A percentile compares a stretch with the other conserved stretches of the same genome.
Conservation (phyloP, 2,329 filamentous ascomycete species). For the Ophiostoma sp. region DNA sequence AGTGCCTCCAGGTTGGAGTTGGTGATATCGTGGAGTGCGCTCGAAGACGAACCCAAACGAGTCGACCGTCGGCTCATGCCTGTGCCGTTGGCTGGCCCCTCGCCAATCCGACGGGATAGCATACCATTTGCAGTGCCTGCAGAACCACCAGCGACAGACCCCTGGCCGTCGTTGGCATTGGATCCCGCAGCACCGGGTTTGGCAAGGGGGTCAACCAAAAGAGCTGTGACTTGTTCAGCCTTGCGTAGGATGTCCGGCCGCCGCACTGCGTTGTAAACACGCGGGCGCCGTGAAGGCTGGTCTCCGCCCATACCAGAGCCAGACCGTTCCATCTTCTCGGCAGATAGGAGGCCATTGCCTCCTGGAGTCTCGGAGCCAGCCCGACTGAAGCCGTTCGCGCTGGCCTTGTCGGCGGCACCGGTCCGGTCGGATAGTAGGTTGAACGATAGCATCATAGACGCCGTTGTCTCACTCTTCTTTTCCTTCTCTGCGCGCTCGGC, state of each 20-base stretch:
- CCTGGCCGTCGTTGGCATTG: conserved; percentile 27
- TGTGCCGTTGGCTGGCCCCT: conserved; percentile 12
- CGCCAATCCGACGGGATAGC: conserved; percentile 18
- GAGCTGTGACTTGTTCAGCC: conserved; percentile 54
- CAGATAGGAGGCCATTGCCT: conserved; percentile 14
- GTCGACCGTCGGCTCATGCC: conserved; percentile 32
- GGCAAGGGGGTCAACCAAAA: conserved; percentile 45
- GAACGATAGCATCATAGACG: conserved; percentile 28
- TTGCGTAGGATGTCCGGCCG: conserved; percentile 56
- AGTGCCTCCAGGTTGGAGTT: conserved; percentile 34
- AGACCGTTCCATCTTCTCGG: conserved; percentile 38
- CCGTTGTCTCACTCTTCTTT: conserved; percentile 22
- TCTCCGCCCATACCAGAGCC: conserved; percentile 35
- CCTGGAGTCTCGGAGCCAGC: conserved; percentile 29
- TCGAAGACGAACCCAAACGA: conserved; percentile 48
- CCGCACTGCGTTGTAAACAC: conserved; percentile 43
- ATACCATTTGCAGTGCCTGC: background rate
- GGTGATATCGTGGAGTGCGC: conserved; percentile 38
- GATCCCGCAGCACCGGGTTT: conserved; percentile 31
- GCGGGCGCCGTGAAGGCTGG: conserved; percentile 36
- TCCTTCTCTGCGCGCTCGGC: conserved; percentile 26
- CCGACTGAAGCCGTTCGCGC: conserved; percentile 20
- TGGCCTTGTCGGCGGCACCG: conserved; percentile 18
- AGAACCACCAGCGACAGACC: background rate
- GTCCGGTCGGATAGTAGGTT: conserved; percentile 23